These are phyloP conservation scores for Lachancea cidri DNA, from an alignment of 805 yeast genomes.

Conservation along the genomic window DNA sequence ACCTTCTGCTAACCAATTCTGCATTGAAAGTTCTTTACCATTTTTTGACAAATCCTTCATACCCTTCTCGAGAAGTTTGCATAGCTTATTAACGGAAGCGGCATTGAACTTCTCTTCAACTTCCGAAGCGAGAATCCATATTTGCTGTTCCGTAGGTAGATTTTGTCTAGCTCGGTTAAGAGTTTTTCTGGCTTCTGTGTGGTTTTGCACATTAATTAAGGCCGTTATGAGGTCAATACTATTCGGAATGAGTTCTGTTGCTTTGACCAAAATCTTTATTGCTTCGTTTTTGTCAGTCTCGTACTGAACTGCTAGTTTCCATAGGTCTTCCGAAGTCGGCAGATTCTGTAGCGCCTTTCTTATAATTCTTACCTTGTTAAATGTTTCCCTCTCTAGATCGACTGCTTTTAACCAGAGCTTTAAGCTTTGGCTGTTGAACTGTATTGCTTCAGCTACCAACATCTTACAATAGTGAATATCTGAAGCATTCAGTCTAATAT, in stretches of 20 bases:
- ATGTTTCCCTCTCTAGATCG: conserved; percentile 54
- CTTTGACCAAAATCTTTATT: conserved; percentile 51
- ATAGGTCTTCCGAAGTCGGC: conserved; percentile 54
- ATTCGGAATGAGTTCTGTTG: conserved; percentile 62
- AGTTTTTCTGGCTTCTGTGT: conserved; percentile 46
- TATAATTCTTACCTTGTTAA: conserved; percentile 51
- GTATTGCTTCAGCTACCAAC: conserved; percentile 62
- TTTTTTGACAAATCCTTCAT: conserved; percentile 45
- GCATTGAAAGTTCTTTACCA: conserved; percentile 34
- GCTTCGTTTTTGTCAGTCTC: conserved; percentile 52
- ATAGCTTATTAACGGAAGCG: conserved; percentile 35
- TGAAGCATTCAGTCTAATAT: conserved; percentile 50
- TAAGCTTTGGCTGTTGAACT: conserved; percentile 49
- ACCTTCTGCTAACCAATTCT: conserved; percentile 56
- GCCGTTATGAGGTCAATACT: conserved; percentile 64
- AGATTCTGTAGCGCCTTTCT: conserved; percentile 66
- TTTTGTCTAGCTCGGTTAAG: conserved; percentile 57
- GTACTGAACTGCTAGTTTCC: conserved; percentile 59
- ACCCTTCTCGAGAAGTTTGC: conserved; percentile 32
- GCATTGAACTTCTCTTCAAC: conserved; percentile 53
- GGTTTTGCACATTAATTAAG: conserved; percentile 41
- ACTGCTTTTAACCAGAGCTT: conserved; percentile 70
- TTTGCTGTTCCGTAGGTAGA: conserved; percentile 41
- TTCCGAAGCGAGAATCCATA: conserved; percentile 69
- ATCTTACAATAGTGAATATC: conserved; percentile 45